These are phyloP conservation scores for Colletotrichum chrysophilum DNA, from an alignment of 2,329 filamentous ascomycete genomes.

Conservation along the genomic window DNA sequence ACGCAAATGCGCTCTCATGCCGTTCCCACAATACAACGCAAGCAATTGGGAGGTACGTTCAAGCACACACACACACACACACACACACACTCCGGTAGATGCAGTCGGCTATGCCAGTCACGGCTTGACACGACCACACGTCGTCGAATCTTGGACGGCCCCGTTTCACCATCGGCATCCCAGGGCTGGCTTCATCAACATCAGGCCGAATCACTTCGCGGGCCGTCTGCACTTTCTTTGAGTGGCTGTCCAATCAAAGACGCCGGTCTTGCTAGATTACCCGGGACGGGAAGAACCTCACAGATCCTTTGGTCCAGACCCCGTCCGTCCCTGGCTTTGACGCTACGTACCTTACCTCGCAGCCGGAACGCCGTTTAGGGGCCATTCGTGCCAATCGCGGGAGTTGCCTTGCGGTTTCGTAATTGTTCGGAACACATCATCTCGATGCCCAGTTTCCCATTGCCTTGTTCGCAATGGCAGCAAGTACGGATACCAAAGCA, in stretches of 20 bases:
- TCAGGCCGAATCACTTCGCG: not conserved
- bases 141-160: slow-evolving; percentile 12
- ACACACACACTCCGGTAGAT: not conserved
- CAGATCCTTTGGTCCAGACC: not conserved
- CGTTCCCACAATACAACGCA: not conserved
- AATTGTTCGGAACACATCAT: not conserved
- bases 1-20: not conserved
- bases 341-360: not conserved
- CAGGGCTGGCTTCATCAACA: not conserved
- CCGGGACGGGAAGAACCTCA: not conserved
- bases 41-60: not conserved
- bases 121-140: slow-evolving; percentile 6
- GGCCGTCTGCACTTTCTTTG: not conserved
- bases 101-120: not conserved
- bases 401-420: not conserved
- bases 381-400: not conserved
- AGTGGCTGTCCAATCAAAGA: not conserved
- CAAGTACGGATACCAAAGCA: not conserved
- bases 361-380: not conserved
- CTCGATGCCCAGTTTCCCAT: not conserved
- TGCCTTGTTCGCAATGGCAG: not conserved
- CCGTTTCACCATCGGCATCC: slow-evolving; percentile 1
- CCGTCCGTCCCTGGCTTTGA: not conserved
- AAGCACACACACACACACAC: not conserved
- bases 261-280: not conserved